phyloP scores from a whole-genome alignment of 495 filamentous ascomycete species.

The Lasiosphaeriaceae sp. region DNA sequence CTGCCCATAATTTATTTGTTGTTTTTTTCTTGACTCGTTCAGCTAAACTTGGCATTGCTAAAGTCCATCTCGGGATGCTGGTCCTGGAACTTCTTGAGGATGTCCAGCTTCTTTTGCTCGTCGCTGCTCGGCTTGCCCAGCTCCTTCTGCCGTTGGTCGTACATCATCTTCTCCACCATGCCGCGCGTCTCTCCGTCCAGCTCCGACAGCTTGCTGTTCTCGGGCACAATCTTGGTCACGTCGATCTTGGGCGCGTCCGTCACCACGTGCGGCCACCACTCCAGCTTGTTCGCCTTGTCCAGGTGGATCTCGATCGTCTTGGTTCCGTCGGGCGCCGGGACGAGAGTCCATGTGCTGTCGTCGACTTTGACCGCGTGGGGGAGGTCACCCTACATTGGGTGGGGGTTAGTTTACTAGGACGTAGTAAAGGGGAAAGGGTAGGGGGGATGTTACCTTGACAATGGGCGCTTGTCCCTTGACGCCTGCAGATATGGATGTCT shows the following conservation, averaged over 20 bases:
- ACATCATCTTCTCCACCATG: constrained; percentile 99
- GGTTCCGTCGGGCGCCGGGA: constrained; percentile 56
- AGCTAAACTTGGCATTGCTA: constrained; percentile 70
- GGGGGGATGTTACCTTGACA: constrained; percentile 62
- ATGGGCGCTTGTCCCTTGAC: constrained; percentile 86
- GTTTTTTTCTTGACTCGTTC: background rate
- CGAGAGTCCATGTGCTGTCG: constrained; percentile 93
- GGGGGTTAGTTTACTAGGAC: constrained; percentile 1
- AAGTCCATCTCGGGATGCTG: constrained; percentile 78
- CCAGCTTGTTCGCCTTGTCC: constrained; percentile 94
- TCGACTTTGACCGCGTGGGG: constrained; percentile 75
- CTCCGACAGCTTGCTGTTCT: constrained; percentile 84
- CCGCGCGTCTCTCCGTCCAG: constrained; percentile 88
- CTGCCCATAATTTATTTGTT: constrained; percentile 9
- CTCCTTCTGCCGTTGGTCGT: constrained; percentile 96
- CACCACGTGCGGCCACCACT: constrained; percentile 95
- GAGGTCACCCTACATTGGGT: constrained; percentile 64
- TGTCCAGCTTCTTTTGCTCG: constrained; percentile 87
- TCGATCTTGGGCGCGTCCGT: constrained; percentile 84
- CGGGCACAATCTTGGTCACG: constrained; percentile 88
- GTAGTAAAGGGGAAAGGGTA: background rate
- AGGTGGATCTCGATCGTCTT: constrained; percentile 82
- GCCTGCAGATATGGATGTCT: constrained; percentile 70
- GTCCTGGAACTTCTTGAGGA: constrained; percentile 85
- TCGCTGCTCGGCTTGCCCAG: constrained; percentile 79